Percentiles rank a stretch among this genome's conserved stretches.
phyloP scores from a whole-genome alignment of 1,284 basidiomycete genomes.

The Mycosarcoma maydis region DNA sequence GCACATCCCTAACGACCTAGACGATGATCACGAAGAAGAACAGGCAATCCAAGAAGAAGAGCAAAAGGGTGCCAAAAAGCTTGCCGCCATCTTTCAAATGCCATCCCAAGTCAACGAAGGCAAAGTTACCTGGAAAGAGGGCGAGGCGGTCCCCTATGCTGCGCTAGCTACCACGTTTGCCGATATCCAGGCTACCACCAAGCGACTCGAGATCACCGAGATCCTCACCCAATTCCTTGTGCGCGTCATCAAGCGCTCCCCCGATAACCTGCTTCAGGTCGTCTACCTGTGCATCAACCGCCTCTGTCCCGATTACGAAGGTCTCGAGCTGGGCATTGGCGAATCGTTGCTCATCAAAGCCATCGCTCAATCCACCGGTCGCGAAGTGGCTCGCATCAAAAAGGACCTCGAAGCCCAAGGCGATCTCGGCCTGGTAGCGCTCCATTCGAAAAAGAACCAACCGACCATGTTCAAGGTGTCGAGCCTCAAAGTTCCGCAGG shows the following conservation, averaged over 20 bases:
- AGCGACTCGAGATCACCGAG: constrained; percentile 90
- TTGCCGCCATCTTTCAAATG: constrained; percentile 55
- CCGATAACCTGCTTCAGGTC: constrained; percentile 79
- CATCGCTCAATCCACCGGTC: constrained; percentile 91
- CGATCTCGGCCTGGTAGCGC: constrained; percentile 90
- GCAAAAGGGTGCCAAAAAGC: constrained; percentile 46
- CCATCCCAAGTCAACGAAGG: constrained; percentile 75
- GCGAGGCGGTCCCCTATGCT: constrained; percentile 88
- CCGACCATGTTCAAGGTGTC: constrained; percentile 95
- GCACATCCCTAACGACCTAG: constrained; percentile 47
- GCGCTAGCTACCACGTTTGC: constrained; percentile 88
- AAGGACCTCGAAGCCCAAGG: constrained; percentile 92
- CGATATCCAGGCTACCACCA: constrained; percentile 92
- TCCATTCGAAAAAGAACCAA: constrained; percentile 93
- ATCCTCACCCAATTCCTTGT: constrained; percentile 87
- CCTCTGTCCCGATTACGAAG: constrained; percentile 94
- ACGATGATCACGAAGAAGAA: constrained; percentile 44
- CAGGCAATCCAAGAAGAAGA: constrained; percentile 47
- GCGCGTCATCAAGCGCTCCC: constrained; percentile 85
- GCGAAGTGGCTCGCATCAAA: constrained; percentile 83
- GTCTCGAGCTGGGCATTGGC: constrained; percentile 94
- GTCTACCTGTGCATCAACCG: constrained; percentile 98
- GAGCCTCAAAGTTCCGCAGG: constrained; percentile 83
- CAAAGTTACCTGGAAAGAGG: constrained; percentile 77
- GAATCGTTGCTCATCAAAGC: constrained; percentile 94